Percentiles rank a stretch among this genome's conserved stretches.
Evolutionary conservation across 2,329 filamentous ascomycete species (phyloP).

Genomic region (Raffaelea albimanens): DNA sequence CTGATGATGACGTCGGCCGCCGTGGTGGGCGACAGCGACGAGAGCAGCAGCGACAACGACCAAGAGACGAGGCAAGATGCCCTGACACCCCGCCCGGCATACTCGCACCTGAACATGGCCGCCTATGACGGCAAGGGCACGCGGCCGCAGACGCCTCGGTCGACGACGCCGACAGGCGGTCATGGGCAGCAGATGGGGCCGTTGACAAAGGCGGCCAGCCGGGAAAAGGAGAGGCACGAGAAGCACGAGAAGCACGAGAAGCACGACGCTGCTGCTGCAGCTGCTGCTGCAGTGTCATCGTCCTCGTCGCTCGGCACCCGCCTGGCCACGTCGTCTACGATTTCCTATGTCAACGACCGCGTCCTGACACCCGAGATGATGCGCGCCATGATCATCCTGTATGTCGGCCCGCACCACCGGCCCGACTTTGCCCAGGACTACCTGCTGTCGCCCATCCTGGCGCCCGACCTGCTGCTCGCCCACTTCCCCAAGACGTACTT

Average conservation of each 20-base stretch:
- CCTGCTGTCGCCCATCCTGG: constrained; percentile 79
- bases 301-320: constrained; percentile 63
- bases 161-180: background rate
- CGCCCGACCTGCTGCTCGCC: constrained; percentile 72
- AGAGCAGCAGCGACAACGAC: background rate
- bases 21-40: background rate
- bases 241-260: background rate
- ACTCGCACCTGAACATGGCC: constrained; percentile 11
- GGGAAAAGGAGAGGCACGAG: too few species aligned
- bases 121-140: background rate
- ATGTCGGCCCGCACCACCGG: constrained; percentile 86
- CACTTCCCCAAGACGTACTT: constrained; percentile 94
- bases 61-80: background rate
- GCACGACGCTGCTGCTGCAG: background rate
- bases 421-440: constrained; percentile 91
- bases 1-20: constrained; percentile 29
- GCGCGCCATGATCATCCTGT: constrained; percentile 97
- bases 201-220: background rate
- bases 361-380: constrained; percentile 97
- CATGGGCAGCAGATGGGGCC: background rate
- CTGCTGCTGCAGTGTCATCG: constrained; percentile 41
- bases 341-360: constrained; percentile 95
- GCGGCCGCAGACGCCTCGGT: background rate
- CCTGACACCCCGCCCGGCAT: constrained; percentile 9
- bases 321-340: constrained; percentile 93